Evolutionary conservation across 257 asterid genomes (phyloP).

Genomic region (Jacaranda mimosifolia): DNA sequence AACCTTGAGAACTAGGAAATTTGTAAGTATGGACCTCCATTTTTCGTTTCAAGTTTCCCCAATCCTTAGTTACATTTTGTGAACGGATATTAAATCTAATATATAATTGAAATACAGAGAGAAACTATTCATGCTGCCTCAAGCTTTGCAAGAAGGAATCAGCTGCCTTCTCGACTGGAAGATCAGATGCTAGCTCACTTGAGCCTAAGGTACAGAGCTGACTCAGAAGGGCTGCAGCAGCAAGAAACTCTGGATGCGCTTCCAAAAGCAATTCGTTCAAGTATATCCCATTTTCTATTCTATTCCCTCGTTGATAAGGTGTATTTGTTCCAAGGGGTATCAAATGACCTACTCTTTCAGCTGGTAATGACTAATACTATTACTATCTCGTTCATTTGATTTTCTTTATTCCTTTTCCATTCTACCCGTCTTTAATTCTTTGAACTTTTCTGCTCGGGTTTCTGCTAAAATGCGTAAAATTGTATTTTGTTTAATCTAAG

Average conservation of each 20-base stretch:
- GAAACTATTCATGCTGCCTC: constrained; percentile 78
- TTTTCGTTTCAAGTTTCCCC: neutral
- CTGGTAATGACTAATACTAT: constrained; percentile 56
- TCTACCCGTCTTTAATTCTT: neutral
- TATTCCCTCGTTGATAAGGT: constrained; percentile 71
- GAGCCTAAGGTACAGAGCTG: constrained; percentile 79
- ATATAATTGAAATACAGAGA: constrained; percentile 49
- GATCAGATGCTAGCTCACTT: constrained; percentile 90
- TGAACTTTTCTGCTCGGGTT: too few relatives aligned
- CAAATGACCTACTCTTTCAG: constrained; percentile 85
- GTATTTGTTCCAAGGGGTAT: constrained; percentile 80
- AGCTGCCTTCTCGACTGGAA: constrained; percentile 65
- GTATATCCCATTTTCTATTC: constrained; percentile 72
- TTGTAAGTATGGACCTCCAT: constrained; percentile 55
- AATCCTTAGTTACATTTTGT: neutral
- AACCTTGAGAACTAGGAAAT: constrained; percentile 74
- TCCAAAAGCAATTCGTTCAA: constrained; percentile 85
- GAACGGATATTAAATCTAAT: neutral
- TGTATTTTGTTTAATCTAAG: neutral
- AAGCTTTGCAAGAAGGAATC: constrained; percentile 79
- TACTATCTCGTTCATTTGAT: neutral
- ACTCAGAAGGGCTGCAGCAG: constrained; percentile 88
- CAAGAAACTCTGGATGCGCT: constrained; percentile 81
- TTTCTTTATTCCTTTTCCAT: neutral
- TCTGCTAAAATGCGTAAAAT: neutral